A percentile compares a stretch with the other conserved stretches of the same genome.
phyloP scores from a whole-genome alignment of 306 rosid species.

The Quercus agrifolia region DNA sequence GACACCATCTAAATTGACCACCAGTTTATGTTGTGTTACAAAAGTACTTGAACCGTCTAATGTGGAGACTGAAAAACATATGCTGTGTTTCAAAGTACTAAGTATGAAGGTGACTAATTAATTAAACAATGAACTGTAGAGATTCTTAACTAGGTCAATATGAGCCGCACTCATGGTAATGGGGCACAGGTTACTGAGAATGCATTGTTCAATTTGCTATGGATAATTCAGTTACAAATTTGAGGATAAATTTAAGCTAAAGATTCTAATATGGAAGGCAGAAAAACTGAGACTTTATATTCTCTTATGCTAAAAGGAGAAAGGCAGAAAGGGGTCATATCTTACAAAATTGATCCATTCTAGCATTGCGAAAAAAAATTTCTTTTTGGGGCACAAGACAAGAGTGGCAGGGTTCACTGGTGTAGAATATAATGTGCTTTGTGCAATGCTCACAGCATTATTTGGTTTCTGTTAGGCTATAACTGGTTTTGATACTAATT shows the following conservation, averaged over 20 bases:
- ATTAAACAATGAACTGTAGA: background rate
- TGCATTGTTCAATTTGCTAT: background rate
- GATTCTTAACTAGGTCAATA: too few species aligned
- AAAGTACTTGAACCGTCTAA: background rate
- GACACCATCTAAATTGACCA: too few species aligned
- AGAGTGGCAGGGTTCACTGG: background rate
- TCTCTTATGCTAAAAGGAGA: too few species aligned
- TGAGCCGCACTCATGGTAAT: background rate
- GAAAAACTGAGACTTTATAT: too few species aligned
- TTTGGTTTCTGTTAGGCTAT: background rate
- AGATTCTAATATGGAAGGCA: too few species aligned
- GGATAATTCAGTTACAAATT: background rate
- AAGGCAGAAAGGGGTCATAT: too few species aligned
- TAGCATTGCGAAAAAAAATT: too few species aligned
- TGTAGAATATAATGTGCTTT: background rate
- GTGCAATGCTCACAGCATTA: background rate
- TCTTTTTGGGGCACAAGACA: too few species aligned
- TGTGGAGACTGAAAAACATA: background rate
- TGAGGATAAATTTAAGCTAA: too few species aligned
- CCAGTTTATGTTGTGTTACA: too few species aligned
- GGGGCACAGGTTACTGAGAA: background rate
- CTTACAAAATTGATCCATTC: too few species aligned
- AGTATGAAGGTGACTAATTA: too few species aligned
- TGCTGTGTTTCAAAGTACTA: background rate
- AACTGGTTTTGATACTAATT: constrained; percentile 5